Evolutionary conservation across 352 stramenopile species (phyloP).

Genomic region (Saprolegnia parasitica): DNA sequence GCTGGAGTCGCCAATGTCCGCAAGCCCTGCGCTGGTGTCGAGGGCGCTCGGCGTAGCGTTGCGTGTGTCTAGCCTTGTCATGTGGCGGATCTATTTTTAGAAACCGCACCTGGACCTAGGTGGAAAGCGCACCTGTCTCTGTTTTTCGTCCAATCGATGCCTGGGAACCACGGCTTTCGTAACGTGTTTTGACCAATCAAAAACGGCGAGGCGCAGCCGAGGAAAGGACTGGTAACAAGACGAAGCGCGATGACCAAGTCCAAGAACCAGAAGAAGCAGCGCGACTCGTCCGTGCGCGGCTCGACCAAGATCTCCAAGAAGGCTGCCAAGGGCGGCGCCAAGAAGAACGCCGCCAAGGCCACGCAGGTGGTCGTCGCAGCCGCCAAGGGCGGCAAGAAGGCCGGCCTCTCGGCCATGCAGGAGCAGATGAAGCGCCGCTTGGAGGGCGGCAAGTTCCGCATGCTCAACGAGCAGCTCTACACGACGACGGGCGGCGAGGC

Average conservation of each 20-base stretch:
- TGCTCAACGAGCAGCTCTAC: conserved; percentile 99
- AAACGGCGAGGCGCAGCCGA: no score
- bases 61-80: not conserved
- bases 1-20: no score
- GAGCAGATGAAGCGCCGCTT: conserved; percentile 86
- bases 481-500: conserved; percentile 88
- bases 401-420: conserved; percentile 52
- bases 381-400: conserved; percentile 27
- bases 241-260: conserved; percentile 29
- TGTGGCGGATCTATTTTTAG: conserved; percentile 3
- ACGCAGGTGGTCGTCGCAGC: not conserved
- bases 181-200: not conserved
- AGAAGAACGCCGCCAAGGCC: not conserved
- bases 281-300: conserved; percentile 25
- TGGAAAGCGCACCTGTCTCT: not conserved
- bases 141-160: not conserved
- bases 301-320: conserved; percentile 33
- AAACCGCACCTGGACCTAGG: conserved; percentile 4
- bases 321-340: conserved; percentile 32
- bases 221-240: not conserved
- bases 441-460: conserved; percentile 94
- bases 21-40: no score
- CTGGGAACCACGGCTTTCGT: not conserved
- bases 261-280: conserved; percentile 32
- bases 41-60: no score